These are phyloP conservation scores for Mycena crocata DNA, from an alignment of 768 basidiomycete genomes.

Conservation along the genomic window DNA sequence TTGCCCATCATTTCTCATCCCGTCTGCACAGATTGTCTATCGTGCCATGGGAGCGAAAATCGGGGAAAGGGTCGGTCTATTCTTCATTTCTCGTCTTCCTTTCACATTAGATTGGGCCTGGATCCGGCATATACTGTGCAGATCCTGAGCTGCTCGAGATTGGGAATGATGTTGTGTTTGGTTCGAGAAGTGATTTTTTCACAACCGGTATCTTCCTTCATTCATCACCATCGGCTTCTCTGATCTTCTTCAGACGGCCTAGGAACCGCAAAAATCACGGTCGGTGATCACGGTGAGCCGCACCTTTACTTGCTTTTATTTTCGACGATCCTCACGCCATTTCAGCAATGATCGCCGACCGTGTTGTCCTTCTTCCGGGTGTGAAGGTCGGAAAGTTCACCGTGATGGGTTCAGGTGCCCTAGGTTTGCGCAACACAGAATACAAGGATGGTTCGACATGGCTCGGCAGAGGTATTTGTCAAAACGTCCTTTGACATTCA, in stretches of 20 bases:
- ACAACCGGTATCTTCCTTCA: constrained; percentile 34
- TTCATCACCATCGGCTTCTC: not conserved
- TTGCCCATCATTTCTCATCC: not conserved
- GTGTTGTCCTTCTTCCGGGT: constrained; percentile 58
- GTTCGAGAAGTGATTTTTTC: constrained; percentile 57
- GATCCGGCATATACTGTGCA: constrained; percentile 38
- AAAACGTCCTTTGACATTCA: not conserved
- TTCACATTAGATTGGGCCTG: constrained; percentile 36
- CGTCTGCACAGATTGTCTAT: constrained; percentile 37
- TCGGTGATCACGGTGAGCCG: not conserved
- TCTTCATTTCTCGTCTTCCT: not conserved
- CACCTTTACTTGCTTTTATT: not conserved
- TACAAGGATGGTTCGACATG: constrained; percentile 54
- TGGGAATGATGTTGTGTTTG: constrained; percentile 62
- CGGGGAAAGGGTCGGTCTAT: constrained; percentile 40
- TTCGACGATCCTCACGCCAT: not conserved
- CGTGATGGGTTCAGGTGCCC: constrained; percentile 59
- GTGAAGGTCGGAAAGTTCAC: constrained; percentile 50
- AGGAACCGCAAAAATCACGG: constrained; percentile 1
- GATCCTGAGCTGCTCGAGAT: constrained; percentile 61
- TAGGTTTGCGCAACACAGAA: constrained; percentile 50
- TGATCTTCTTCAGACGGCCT: not conserved
- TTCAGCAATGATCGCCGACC: constrained; percentile 61
- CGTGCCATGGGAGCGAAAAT: constrained; percentile 61
- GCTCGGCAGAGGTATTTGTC: constrained; percentile 48